Evolutionary conservation across 306 rosid genomes (phyloP).

Genomic region (Dryas alaskensis): DNA sequence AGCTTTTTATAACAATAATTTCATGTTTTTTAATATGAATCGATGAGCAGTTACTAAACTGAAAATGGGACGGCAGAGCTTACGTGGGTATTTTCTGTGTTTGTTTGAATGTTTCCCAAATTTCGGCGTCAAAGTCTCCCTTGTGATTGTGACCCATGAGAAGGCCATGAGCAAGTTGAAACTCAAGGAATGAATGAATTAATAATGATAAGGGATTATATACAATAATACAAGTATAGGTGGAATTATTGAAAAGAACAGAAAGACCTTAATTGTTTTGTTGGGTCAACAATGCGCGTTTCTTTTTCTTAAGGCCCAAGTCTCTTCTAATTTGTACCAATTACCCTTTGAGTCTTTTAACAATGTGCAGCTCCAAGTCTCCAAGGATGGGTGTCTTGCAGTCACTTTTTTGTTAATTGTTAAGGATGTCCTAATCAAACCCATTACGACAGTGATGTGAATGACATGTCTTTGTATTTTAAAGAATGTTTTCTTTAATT

Average conservation of each 20-base stretch:
- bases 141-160: background rate
- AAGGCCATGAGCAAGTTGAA: too few relatives aligned
- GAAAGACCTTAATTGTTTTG: background rate
- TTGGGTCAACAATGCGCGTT: conserved; percentile 14
- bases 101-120: conserved; percentile 1
- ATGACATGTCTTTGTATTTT: too few relatives aligned
- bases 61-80: background rate
- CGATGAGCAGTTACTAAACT: too few relatives aligned
- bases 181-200: background rate
- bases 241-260: background rate
- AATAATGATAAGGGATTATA: background rate
- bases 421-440: too few relatives aligned
- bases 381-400: background rate
- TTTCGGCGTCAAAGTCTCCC: conserved; percentile 13
- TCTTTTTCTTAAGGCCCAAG: background rate
- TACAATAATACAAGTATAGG: background rate
- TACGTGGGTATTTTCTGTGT: background rate
- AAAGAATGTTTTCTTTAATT: too few relatives aligned
- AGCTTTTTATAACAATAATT: too few relatives aligned
- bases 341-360: background rate
- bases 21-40: too few relatives aligned
- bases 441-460: too few relatives aligned
- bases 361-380: background rate
- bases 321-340: background rate
- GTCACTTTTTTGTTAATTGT: too few relatives aligned